phyloP scores from a whole-genome alignment of 495 filamentous ascomycete species.

The Annulohypoxylon maeteangense region DNA sequence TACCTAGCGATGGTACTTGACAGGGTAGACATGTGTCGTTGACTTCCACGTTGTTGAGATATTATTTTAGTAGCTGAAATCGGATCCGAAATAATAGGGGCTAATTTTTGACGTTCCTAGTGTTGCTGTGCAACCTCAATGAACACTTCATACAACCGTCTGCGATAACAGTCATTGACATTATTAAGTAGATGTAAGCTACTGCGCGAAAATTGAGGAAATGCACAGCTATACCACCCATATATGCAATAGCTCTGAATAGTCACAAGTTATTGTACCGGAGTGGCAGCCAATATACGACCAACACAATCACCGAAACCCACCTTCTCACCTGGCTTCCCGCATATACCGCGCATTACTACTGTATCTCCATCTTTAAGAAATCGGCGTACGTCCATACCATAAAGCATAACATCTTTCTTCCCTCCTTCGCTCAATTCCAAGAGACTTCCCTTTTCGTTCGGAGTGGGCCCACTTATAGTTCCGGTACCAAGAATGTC shows the following conservation, averaged over 20 bases:
- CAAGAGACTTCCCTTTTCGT: conserved; percentile 77
- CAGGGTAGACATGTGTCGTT: too few relatives aligned
- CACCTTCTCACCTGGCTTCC: conserved; percentile 66
- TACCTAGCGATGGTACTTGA: too few relatives aligned
- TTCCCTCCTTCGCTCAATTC: conserved; percentile 79
- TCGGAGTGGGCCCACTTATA: conserved; percentile 75
- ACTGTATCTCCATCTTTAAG: conserved; percentile 87
- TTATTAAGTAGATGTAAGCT: too few relatives aligned
- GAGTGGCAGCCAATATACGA: conserved; percentile 55
- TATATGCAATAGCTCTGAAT: background rate
- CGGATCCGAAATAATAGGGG: too few relatives aligned
- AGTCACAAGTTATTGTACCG: conserved; percentile 6
- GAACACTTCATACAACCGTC: too few relatives aligned
- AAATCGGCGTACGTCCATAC: conserved; percentile 78
- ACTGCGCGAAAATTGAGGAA: background rate
- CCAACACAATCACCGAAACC: conserved; percentile 81
- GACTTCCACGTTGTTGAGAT: too few relatives aligned
- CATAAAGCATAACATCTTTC: conserved; percentile 70
- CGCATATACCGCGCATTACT: conserved; percentile 73
- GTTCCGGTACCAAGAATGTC: conserved; percentile 92
- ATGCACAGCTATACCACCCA: background rate
- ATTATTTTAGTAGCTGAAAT: too few relatives aligned
- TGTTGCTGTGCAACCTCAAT: too few relatives aligned
- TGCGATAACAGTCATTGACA: too few relatives aligned
- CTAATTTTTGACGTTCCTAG: too few relatives aligned